These are phyloP conservation scores for Paecilomyces sp. DNA, from an alignment of 2,329 filamentous ascomycete species.

Conservation along the genomic window DNA sequence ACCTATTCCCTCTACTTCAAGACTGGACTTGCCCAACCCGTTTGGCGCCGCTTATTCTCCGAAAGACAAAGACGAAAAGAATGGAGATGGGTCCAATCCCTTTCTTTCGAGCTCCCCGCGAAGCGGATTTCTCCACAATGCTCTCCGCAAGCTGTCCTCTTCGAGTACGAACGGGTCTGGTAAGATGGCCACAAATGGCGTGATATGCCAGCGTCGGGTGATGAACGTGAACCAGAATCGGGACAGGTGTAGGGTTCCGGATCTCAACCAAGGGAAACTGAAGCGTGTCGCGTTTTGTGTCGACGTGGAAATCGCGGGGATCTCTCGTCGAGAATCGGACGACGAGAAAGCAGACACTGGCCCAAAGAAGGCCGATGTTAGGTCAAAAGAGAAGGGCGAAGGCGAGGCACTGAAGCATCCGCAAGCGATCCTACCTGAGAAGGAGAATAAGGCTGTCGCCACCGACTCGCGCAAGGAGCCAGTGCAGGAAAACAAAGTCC, in stretches of 20 bases:
- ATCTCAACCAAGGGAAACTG: constrained; percentile 73
- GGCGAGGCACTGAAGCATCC: constrained; percentile 66
- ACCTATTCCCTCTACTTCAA: constrained; percentile 22
- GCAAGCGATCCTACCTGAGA: constrained; percentile 47
- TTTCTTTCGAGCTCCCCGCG: constrained; percentile 62
- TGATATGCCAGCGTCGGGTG: constrained; percentile 69
- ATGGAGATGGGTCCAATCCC: constrained; percentile 23
- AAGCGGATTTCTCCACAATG: constrained; percentile 66
- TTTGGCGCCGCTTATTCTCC: constrained; percentile 37
- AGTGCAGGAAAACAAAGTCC: constrained; percentile 11
- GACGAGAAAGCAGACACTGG: constrained; percentile 34
- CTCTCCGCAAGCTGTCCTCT: constrained; percentile 70
- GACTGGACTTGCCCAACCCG: constrained; percentile 35
- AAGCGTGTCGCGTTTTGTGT: constrained; percentile 91
- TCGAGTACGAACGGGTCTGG: constrained; percentile 47
- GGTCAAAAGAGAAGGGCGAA: constrained; percentile 62
- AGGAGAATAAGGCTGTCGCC: constrained; percentile 43
- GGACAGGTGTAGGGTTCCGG: constrained; percentile 69
- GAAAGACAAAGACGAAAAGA: constrained; percentile 38
- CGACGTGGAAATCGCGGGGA: constrained; percentile 90
- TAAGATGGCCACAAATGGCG: constrained; percentile 53
- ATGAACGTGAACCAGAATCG: constrained; percentile 79
- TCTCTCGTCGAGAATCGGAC: constrained; percentile 67
- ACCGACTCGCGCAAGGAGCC: constrained; percentile 16
- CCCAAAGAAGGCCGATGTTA: constrained; percentile 41